Percentiles rank a stretch among this genome's conserved stretches.
phyloP scores from a whole-genome alignment of 1,284 basidiomycete genomes.

The Sporisorium scitamineum region DNA sequence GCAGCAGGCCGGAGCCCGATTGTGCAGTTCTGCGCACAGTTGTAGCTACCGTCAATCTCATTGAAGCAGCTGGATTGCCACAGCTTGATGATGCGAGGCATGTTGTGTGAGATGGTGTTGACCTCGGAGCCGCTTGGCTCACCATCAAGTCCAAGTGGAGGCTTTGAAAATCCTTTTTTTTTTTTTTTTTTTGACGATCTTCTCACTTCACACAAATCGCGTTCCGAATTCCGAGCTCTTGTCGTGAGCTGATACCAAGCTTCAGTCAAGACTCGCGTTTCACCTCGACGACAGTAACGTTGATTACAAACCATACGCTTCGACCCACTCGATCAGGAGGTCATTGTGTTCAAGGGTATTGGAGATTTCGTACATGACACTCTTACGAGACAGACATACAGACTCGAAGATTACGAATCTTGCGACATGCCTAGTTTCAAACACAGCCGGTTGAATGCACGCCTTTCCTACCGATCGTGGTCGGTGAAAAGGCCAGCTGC shows the following conservation, averaged over 20 bases:
- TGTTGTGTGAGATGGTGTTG: neutral
- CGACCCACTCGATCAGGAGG: neutral
- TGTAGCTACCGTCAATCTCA: neutral
- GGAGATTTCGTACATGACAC: neutral
- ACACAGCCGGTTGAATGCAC: neutral
- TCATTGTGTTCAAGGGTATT: neutral
- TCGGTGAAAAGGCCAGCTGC: neutral
- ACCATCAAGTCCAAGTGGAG: constrained; percentile 18
- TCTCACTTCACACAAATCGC: neutral
- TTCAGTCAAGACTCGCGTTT: neutral
- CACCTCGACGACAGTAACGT: neutral
- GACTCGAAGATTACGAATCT: too few species aligned
- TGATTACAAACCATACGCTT: neutral
- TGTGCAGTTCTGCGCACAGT: neutral
- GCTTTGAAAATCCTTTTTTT: constrained; percentile 24
- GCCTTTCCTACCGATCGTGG: neutral
- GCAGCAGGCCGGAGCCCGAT: neutral
- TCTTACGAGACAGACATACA: neutral
- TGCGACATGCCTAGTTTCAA: neutral
- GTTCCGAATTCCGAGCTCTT: constrained; percentile 2
- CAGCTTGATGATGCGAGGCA: neutral
- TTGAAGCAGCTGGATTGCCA: neutral
- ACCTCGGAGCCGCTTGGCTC: neutral
- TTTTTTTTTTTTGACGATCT: neutral
- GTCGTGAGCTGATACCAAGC: too few species aligned